A percentile compares a stretch with the other conserved stretches of the same genome.
phyloP scores from a whole-genome alignment of 257 asterid species.

The Cruciata laevipes region DNA sequence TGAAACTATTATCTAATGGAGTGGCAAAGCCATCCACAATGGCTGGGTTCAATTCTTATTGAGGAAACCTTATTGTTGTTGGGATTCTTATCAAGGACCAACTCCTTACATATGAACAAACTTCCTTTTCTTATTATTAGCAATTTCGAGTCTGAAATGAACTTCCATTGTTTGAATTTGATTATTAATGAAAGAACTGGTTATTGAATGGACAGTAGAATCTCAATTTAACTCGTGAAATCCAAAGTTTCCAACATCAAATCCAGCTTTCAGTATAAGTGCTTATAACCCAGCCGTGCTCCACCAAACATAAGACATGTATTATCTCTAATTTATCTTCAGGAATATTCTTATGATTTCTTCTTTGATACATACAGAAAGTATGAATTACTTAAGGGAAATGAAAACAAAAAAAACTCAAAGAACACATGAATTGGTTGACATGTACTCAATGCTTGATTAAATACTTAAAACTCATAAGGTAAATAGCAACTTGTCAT shows the following conservation, averaged over 20 bases:
- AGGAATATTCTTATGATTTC: neutral
- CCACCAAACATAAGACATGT: neutral
- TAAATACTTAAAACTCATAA: neutral
- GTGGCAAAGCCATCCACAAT: neutral
- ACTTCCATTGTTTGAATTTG: neutral
- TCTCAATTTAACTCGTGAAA: too few species aligned
- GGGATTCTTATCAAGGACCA: neutral
- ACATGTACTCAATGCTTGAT: neutral
- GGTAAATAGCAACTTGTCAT: too few species aligned
- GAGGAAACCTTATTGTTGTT: neutral
- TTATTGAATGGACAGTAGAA: too few species aligned
- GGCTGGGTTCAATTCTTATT: neutral
- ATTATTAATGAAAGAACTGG: neutral
- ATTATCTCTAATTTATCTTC: neutral
- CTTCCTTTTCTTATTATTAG: neutral
- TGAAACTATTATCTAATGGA: neutral
- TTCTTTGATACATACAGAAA: neutral
- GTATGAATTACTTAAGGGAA: neutral
- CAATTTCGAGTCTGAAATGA: neutral
- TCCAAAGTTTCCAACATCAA: neutral
- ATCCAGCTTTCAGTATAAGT: too few species aligned
- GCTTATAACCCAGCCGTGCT: too few species aligned
- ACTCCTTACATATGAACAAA: neutral
- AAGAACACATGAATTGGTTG: neutral
- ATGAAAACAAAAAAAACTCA: neutral